Evolutionary conservation across 129 eudicot species (phyloP).

Genomic region (Lonicera japonica): DNA sequence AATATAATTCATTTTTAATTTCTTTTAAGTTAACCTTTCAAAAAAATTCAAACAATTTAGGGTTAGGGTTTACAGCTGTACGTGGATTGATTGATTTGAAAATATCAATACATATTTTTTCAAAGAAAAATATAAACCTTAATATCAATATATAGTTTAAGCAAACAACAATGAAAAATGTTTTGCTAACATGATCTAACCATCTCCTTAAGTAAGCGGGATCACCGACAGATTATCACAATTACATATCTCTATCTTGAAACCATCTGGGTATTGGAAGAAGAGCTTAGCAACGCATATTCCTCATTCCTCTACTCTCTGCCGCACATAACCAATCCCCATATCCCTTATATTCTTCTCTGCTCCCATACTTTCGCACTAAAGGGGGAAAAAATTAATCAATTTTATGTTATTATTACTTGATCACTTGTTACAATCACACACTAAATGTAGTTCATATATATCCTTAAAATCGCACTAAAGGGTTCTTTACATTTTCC

Average conservation of each 20-base stretch:
- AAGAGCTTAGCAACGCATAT: conserved; percentile 38
- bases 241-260: conserved; percentile 52
- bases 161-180: too few relatives aligned
- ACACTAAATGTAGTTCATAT: conserved; percentile 39
- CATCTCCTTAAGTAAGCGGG: conserved; percentile 38
- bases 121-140: too few relatives aligned
- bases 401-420: conserved; percentile 31
- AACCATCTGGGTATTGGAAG: conserved; percentile 53
- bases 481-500: conserved; percentile 28
- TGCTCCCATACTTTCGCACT: conserved; percentile 45
- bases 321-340: conserved; percentile 28
- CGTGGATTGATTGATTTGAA: too few relatives aligned
- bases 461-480: conserved; percentile 28
- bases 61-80: too few relatives aligned
- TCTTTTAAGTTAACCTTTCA: too few relatives aligned
- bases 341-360: conserved; percentile 42
- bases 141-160: too few relatives aligned
- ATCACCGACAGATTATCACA: conserved; percentile 42
- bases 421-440: conserved; percentile 34
- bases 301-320: conserved; percentile 38
- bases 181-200: conserved; percentile 42
- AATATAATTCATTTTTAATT: too few relatives aligned
- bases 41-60: too few relatives aligned
- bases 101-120: too few relatives aligned
- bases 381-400: conserved; percentile 40